Evolutionary conservation across 164 flowering plant species (phyloP), one percentile per base, ranked within the genome.

Genomic region (Tetrastigma voinierianum): DNA sequence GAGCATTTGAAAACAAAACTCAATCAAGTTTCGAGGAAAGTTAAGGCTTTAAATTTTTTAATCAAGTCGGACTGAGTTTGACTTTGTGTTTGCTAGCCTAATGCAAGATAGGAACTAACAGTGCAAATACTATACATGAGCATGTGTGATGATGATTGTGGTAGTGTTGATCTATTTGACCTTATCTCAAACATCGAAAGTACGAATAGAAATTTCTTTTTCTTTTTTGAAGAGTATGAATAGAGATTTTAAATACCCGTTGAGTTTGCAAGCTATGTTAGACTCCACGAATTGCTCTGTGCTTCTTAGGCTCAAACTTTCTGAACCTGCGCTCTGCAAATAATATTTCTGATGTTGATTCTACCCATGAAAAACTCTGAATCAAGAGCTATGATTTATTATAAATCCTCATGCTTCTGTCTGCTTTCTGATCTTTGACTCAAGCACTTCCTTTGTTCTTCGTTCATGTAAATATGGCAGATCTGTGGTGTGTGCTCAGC

Each of bases 361-460:
- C 51, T 76, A 66, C 4, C 75, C 44, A 70, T 54, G 64, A 55
- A 70, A 53, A 74, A 70, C 45, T 70, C 77, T 3, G 60, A 44
- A 13, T 57, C 55, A 21, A 11, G 14, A 6, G 70, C 67, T 3
- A 62, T 65, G 49, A 66, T 67, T 67, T 64, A 68, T 13, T 69
- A 64, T 10, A 76, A 17, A 76, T 76, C 66, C 78, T 67, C 57
- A 10, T 71, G 75, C 69, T 68, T 71, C 72, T n/a, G 67, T 76
- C 60, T 76, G 78, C 44, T 55, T 47, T 51, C 64, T 64, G 59
- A 76, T 61, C 67, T 76, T 76, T 20, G 78, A 71, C 52, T 67
- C 66, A 51, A 53, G 72, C 1, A 75, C 75, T 72, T 71, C 66
- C 47, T 59, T 48, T 71, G 59, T 17, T 64, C 72, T 16, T 76